phyloP scores from a whole-genome alignment of 441 rosid genomes.

The Eutrema salsugineum region DNA sequence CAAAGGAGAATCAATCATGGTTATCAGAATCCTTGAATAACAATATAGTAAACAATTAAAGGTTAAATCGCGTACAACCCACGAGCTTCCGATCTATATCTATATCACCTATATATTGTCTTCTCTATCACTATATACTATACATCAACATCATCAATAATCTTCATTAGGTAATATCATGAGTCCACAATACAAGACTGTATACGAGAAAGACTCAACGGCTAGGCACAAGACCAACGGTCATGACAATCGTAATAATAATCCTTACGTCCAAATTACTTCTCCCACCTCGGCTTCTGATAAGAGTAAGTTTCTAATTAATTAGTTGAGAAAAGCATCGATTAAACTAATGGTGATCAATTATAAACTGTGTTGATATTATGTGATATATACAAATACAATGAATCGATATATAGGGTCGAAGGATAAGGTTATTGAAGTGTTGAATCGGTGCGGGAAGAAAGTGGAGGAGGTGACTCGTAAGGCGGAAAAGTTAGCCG shows the following conservation, averaged over 20 bases:
- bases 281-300: constrained; percentile 37
- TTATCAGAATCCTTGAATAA: not conserved
- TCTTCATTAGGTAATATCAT: not conserved
- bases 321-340: not conserved
- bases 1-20: not conserved
- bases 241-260: constrained; percentile 14
- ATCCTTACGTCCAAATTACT: constrained; percentile 50
- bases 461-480: constrained; percentile 50
- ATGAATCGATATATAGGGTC: constrained; percentile 41
- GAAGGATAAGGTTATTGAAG: constrained; percentile 40
- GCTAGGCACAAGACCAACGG: constrained; percentile 1
- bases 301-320: constrained; percentile 32
- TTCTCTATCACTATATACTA: not conserved
- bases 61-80: not conserved
- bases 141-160: constrained; percentile 3
- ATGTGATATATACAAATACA: not conserved
- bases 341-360: not conserved
- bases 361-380: not conserved
- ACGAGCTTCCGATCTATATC: constrained; percentile 12
- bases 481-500: constrained; percentile 57
- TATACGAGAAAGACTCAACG: not conserved
- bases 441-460: constrained; percentile 55
- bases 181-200: not conserved
- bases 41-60: not conserved
- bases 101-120: not conserved